Base-by-base conservation (phyloP, 2,329 filamentous ascomycete species). In the Beauveria asiatica region DNA sequence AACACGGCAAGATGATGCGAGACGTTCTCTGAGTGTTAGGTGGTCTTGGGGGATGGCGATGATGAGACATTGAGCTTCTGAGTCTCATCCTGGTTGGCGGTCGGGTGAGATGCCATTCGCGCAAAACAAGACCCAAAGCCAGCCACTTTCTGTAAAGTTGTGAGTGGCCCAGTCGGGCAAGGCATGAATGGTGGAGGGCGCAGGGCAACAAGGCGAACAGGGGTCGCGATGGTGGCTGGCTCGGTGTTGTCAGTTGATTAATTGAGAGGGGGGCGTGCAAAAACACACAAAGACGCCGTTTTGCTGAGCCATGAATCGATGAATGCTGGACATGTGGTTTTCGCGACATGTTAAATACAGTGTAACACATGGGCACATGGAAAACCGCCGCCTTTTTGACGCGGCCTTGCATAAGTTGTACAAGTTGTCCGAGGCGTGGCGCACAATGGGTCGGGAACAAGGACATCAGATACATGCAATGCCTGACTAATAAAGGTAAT, bases 171-270 rank as follows among this genome's bases (percentile, higher is more conserved):
- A 44, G 30, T 21, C 23, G 33, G 13, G 25, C 17, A 25, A 10
- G 13, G 30, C 16, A 48, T 17, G 44, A 5, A 56, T 37, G 11
- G 42, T 16, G 2, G 42, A 21, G 13, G 27, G 44, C 19, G 37
- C 30, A 33, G 30, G 30, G 27, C 27, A 30, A 10, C 30, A 30
- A 33, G 30, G 11, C 33, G 33, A 11, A n/a, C 46, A 58, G 39
- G 48, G 56, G 25, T 33, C n/a, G 25, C 56, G 56, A 58, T 58
- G 48, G 46, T 58, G 56, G 56, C 56, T 58, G 46, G 44, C 33
- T 37, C 11, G 11, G 33, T 37, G 33, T 13, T 37, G 33, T 37
- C 11, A 37, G 11, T 37, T 37, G 33, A 37, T 37, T 37, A 11
- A 37, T 37, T 19, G n/a, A 10, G 4, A 7, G 25, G 7, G 5